A percentile compares a stretch with the other conserved stretches of the same genome.
These are phyloP conservation scores for Xerocomus spinulosus DNA, from an alignment of 768 basidiomycete species.

Conservation along the genomic window DNA sequence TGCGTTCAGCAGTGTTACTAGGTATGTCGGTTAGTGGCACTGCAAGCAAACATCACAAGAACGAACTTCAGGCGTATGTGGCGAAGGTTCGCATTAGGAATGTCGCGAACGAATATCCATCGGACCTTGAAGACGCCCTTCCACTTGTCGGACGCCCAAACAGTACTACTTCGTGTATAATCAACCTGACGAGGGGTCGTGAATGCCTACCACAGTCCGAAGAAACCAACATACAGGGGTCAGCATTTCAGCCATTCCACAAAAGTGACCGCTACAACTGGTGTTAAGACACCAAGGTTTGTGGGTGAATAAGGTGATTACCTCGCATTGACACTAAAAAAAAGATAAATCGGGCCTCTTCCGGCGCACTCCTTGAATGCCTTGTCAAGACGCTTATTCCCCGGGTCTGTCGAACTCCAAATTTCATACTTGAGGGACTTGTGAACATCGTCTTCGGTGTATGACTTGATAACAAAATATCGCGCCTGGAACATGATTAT, in stretches of 20 bases:
- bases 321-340: constrained; percentile 97
- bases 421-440: constrained; percentile 97
- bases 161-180: constrained; percentile 89
- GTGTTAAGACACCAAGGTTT: constrained; percentile 9
- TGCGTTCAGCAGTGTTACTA: constrained; percentile 96
- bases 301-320: constrained; percentile 18
- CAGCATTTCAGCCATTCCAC: constrained; percentile 98
- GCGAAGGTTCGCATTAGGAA: constrained; percentile 82
- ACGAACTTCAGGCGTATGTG: constrained; percentile 82
- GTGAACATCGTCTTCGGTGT: constrained; percentile 98
- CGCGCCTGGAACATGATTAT: constrained; percentile 55
- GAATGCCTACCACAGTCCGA: background rate
- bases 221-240: constrained; percentile 63
- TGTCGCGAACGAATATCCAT: constrained; percentile 97
- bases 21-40: constrained; percentile 11
- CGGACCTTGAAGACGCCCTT: constrained; percentile 98
- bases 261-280: constrained; percentile 80
- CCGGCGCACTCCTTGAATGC: constrained; percentile 95
- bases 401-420: constrained; percentile 95
- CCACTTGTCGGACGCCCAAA: constrained; percentile 99
- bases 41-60: constrained; percentile 3
- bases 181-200: constrained; percentile 55
- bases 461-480: constrained; percentile 98
- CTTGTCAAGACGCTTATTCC: constrained; percentile 95
- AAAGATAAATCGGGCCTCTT: constrained; percentile 92